A percentile compares a stretch with the other conserved stretches of the same genome.
Conservation (phyloP, 2,329 filamentous ascomycete species). For the Drechslerella coelobrocha region DNA sequence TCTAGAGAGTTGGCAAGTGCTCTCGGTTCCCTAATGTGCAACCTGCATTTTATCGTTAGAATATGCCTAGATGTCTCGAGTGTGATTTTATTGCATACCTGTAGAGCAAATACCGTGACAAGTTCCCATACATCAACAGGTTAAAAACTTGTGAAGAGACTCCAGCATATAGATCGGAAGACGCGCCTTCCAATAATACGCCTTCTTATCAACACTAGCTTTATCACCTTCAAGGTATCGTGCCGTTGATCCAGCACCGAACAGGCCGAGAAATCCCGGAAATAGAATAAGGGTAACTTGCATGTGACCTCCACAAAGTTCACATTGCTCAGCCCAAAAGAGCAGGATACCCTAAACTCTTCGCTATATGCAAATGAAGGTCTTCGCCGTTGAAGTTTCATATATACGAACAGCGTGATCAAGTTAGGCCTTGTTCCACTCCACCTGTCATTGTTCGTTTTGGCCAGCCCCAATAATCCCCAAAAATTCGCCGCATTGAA, state of each 20-base stretch:
- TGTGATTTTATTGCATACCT: conserved; percentile 12
- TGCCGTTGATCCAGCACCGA: conserved; percentile 33
- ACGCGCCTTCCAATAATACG: conserved; percentile 7
- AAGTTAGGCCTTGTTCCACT: conserved; percentile 4
- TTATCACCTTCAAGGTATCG: not conserved
- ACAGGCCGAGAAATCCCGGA: conserved; percentile 17
- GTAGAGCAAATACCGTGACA: conserved; percentile 9
- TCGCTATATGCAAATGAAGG: not conserved
- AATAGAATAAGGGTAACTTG: conserved; percentile 17
- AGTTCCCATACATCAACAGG: conserved; percentile 17
- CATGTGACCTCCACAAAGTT: conserved; percentile 20
- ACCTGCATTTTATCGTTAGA: not conserved
- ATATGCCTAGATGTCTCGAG: not conserved
- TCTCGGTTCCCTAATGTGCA: conserved; percentile 14
- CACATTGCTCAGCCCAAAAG: conserved; percentile 17
- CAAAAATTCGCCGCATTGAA: not conserved
- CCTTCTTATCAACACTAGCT: not conserved
- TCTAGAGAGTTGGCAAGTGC: not conserved
- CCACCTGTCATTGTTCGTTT: not conserved
- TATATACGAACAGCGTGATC: conserved; percentile 17
- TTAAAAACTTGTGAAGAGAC: conserved; percentile 10
- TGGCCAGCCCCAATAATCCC: not conserved
- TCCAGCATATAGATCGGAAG: not conserved
- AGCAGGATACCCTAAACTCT: not conserved
- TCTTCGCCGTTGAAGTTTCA: conserved; percentile 6